Conservation (phyloP, 306 rosid genomes). For the Cicer arietinum region DNA sequence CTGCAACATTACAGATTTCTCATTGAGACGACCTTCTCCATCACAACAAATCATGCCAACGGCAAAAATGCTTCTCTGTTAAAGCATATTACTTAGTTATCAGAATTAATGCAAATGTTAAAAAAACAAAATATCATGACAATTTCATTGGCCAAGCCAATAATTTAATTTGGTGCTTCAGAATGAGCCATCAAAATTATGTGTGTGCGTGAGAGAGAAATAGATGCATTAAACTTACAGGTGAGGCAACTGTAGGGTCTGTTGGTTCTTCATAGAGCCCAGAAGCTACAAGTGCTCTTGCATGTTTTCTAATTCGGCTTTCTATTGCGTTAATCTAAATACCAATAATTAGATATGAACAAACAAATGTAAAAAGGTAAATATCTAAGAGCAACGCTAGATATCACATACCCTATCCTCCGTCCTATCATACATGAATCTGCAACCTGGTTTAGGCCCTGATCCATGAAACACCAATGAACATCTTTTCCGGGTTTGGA, state of each 20-base stretch:
- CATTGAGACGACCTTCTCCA: conserved; percentile 89
- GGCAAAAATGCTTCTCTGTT: conserved; percentile 84
- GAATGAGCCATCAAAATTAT: conserved; percentile 17
- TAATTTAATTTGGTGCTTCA: conserved; percentile 15
- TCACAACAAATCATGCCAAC: conserved; percentile 93
- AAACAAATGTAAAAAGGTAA: conserved; percentile 40
- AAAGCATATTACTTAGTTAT: conserved; percentile 39
- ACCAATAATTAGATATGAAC: conserved; percentile 44
- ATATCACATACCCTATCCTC: conserved; percentile 77
- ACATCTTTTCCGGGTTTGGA: conserved; percentile 68
- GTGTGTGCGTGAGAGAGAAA: conserved; percentile 16
- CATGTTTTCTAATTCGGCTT: conserved; percentile 66
- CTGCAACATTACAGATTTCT: conserved; percentile 85
- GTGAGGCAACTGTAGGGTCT: conserved; percentile 90
- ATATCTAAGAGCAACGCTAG: conserved; percentile 9
- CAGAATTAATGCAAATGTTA: conserved; percentile 34
- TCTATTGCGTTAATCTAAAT: conserved; percentile 81
- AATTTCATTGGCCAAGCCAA: conserved; percentile 24
- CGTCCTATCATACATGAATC: conserved; percentile 82
- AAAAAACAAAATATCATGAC: conserved; percentile 36
- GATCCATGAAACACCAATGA: conserved; percentile 70
- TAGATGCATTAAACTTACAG: conserved; percentile 57
- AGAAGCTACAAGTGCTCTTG: conserved; percentile 70
- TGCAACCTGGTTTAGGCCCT: conserved; percentile 72
- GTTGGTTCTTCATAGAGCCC: conserved; percentile 74